Evolutionary conservation across 345 rosid genomes (phyloP).

Genomic region (Streptanthus diversifolius): DNA sequence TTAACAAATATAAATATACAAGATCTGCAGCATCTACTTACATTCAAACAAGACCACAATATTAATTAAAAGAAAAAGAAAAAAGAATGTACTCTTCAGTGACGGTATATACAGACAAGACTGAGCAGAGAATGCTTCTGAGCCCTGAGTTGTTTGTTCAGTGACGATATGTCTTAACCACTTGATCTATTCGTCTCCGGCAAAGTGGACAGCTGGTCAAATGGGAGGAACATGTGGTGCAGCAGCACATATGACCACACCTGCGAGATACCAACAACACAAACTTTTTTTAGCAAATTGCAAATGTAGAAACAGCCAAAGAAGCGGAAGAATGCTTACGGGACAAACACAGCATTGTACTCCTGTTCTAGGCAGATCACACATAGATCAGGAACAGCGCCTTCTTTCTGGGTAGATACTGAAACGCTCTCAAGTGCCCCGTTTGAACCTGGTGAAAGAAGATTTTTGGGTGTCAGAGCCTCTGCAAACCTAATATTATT

Average conservation of each 20-base stretch:
- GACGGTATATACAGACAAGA: slow-evolving; percentile 15
- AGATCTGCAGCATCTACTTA: background rate
- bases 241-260: slow-evolving; percentile 99
- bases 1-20: background rate
- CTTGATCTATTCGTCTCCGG: slow-evolving; percentile 75
- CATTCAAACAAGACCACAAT: background rate
- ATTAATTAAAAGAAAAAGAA: background rate
- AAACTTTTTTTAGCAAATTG: background rate
- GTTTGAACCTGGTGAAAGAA: slow-evolving; percentile 44
- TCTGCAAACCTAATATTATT: background rate
- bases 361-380: slow-evolving; percentile 96
- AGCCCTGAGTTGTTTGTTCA: slow-evolving; percentile 32
- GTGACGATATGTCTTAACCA: slow-evolving; percentile 82
- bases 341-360: slow-evolving; percentile 83
- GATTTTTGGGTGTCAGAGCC: background rate
- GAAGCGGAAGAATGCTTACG: slow-evolving; percentile 49
- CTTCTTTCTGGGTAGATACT: slow-evolving; percentile 47
- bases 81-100: background rate
- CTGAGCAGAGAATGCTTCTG: slow-evolving; percentile 1
- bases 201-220: slow-evolving; percentile 84
- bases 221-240: slow-evolving; percentile 65
- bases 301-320: slow-evolving; percentile 2
- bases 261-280: slow-evolving; percentile 39
- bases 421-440: slow-evolving; percentile 41
- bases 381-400: slow-evolving; percentile 69